Base-by-base conservation (phyloP, 2,329 filamentous ascomycete species). In the Aureobasidium pullulans region DNA sequence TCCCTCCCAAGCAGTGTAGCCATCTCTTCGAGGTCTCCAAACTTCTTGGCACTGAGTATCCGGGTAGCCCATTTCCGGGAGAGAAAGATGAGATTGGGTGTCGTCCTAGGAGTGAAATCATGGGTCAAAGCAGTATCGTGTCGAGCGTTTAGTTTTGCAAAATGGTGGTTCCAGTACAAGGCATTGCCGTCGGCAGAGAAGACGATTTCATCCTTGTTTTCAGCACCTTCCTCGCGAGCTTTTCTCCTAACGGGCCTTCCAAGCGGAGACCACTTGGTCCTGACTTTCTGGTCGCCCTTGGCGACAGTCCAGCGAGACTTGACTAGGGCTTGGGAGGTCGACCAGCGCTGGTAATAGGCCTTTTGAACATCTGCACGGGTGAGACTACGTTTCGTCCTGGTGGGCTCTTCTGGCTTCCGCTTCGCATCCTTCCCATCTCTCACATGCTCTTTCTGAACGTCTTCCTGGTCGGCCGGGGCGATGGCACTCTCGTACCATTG, bases 21-120 rank as follows among this genome's bases (percentile, higher is more conserved):
- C 66, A 65, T 16, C 39, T 58, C 37, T 63, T 62, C 61, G 68
- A 72, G 16, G 59, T 61, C 13, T 42, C 13, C 32, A 61, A 36
- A 58, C 69, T 62, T 9, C 19, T 60, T 37, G 23, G 29, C 59
- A 6, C 58, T 39, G 23, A 63, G 50, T 32, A 64, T 57, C 16
- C 59, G 31, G 4, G 61, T 57, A 8, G 62, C 65, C 63, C 63
- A 64, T 11, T 61, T 47, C n/a, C 42, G 42, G 23, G 64, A 62
- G 9, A 39, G 54, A 15, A 58, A 44, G 48, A 64, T 58, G 28
- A 66, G 53, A 6, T 50, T 54, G 10, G 61, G 62, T n/a, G 44
- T 40, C 4, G 28, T 36, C n/a, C 28, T 49, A 7, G 37, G 46
- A 10, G 53, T 23, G 31, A 36, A 39, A 19, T 32, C 16, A 34